A percentile compares a stretch with the other conserved stretches of the same genome.
These are phyloP conservation scores for Sabuloglossum arenarium DNA, from an alignment of 495 filamentous ascomycete genomes.

Conservation along the genomic window DNA sequence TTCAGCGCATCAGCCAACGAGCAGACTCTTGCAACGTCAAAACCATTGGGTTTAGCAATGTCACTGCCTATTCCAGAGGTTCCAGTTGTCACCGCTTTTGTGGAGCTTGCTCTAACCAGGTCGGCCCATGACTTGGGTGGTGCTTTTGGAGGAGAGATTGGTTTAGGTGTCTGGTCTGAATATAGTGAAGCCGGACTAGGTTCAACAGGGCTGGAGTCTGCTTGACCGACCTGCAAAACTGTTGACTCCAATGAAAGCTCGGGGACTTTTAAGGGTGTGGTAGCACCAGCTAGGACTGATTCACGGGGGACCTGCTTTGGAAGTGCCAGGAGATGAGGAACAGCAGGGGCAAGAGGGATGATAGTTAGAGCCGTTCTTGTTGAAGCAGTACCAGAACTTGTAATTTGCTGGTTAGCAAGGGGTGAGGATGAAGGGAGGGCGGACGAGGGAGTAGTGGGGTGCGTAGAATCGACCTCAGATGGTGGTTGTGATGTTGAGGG, in stretches of 20 bases:
- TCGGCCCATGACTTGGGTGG: constrained; percentile 60
- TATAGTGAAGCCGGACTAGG: neutral
- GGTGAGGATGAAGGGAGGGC: constrained; percentile 11
- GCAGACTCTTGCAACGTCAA: constrained; percentile 29
- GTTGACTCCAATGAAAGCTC: neutral
- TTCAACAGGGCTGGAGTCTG: neutral
- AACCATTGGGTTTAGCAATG: constrained; percentile 23
- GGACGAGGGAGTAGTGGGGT: constrained; percentile 52
- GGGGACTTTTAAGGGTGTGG: constrained; percentile 8
- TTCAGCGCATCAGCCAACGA: constrained; percentile 54
- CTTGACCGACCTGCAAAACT: neutral
- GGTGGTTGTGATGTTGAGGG: constrained; percentile 43
- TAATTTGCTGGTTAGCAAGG: constrained; percentile 12
- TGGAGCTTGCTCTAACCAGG: constrained; percentile 36
- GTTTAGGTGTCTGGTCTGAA: neutral
- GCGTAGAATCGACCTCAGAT: constrained; percentile 43
- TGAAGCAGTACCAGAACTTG: constrained; percentile 21
- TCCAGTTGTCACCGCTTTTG: constrained; percentile 14
- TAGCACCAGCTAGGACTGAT: constrained; percentile 8
- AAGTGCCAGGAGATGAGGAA: constrained; percentile 27
- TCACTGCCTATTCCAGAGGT: constrained; percentile 8
- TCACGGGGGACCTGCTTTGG: constrained; percentile 13
- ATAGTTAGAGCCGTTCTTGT: constrained; percentile 32
- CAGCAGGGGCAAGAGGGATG: constrained; percentile 43
- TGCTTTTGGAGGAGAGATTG: constrained; percentile 11